Evolutionary conservation across 176 grass and related monocot genomes (phyloP).

Genomic region (Cymbopogon citratus): DNA sequence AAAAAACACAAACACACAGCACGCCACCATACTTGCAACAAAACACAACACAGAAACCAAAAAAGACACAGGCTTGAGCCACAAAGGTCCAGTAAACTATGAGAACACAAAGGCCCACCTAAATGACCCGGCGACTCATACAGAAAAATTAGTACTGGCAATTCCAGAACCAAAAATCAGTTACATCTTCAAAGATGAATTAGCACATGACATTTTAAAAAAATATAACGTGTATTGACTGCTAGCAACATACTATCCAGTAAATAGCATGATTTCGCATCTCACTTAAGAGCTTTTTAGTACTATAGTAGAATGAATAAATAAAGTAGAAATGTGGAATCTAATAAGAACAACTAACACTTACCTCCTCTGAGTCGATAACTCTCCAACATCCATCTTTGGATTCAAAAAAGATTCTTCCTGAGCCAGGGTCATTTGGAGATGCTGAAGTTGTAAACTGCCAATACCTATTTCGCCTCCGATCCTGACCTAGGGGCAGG

Average conservation of each 20-base stretch:
- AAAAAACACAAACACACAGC: background rate
- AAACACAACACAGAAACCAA: background rate
- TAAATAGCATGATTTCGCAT: background rate
- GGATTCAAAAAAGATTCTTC: constrained; percentile 92
- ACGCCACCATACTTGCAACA: background rate
- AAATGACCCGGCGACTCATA: background rate
- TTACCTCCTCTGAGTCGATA: constrained; percentile 88
- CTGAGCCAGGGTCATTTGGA: constrained; percentile 93
- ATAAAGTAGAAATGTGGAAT: background rate
- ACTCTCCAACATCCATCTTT: constrained; percentile 84
- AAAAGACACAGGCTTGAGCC: background rate
- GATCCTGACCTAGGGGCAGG: constrained; percentile 84
- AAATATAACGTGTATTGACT: background rate
- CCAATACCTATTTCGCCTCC: constrained; percentile 93
- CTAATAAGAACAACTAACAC: background rate
- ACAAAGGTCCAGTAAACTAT: background rate
- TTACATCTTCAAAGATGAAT: background rate
- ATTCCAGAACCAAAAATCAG: constrained; percentile 12
- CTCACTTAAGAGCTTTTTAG: background rate
- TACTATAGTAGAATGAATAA: background rate
- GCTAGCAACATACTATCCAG: background rate
- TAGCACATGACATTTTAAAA: background rate
- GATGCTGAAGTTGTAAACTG: constrained; percentile 80
- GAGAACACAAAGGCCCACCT: background rate
- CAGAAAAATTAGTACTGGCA: background rate